These are phyloP conservation scores for Jasminum sambac DNA, from an alignment of 257 asterid species.

Conservation along the genomic window DNA sequence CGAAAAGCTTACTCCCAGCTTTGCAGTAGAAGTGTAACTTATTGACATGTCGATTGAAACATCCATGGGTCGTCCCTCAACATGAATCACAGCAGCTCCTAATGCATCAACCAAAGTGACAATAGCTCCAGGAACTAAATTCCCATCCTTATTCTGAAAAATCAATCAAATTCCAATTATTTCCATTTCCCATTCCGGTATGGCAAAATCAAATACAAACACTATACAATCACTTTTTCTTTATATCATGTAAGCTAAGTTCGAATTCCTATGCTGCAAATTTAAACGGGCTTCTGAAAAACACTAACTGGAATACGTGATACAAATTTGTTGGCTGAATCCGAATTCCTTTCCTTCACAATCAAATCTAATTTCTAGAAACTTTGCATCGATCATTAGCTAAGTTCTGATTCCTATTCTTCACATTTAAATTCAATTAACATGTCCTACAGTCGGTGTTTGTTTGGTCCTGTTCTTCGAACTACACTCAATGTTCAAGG, in stretches of 20 bases:
- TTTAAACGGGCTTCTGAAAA: background rate
- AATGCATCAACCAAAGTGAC: slow-evolving; percentile 61
- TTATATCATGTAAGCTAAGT: background rate
- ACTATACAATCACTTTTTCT: background rate
- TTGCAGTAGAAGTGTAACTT: slow-evolving; percentile 59
- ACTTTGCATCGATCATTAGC: background rate
- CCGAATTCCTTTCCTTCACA: slow-evolving; percentile 45
- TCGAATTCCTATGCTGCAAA: background rate
- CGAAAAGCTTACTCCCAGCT: slow-evolving; percentile 47
- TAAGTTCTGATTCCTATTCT: slow-evolving; percentile 30
- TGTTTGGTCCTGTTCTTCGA: background rate
- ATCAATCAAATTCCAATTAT: background rate
- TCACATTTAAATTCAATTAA: slow-evolving; percentile 8
- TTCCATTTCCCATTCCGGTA: background rate
- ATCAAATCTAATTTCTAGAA: no score
- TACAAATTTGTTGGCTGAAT: slow-evolving; percentile 16
- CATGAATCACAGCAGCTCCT: slow-evolving; percentile 63
- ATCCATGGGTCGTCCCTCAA: slow-evolving; percentile 50
- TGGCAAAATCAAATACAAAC: background rate
- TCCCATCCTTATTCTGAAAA: slow-evolving; percentile 58
- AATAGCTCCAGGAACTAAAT: slow-evolving; percentile 62
- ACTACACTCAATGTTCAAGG: background rate
- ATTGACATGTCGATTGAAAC: slow-evolving; percentile 83
- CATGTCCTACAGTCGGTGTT: background rate
- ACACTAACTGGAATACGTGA: background rate